Evolutionary conservation across 352 stramenopile genomes (phyloP).

Genomic region (Halophytophthora batemanensis): DNA sequence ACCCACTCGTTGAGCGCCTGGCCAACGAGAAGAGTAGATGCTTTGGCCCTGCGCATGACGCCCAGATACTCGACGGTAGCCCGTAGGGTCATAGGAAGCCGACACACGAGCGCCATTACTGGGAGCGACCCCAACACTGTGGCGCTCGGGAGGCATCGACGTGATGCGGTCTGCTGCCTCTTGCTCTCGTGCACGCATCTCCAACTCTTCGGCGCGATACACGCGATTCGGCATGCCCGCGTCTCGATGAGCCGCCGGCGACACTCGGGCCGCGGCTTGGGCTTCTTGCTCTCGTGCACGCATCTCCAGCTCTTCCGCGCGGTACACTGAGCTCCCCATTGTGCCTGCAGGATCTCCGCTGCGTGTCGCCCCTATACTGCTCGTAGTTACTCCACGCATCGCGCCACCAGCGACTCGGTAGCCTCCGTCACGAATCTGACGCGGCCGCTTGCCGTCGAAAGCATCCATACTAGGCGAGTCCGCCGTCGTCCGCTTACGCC

Average conservation of each 20-base stretch:
- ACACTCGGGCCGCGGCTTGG: slow-evolving; percentile 1
- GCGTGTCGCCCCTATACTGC: background rate
- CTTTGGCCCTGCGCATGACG: slow-evolving; percentile 18
- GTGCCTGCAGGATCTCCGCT: slow-evolving; percentile 1
- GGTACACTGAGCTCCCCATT: slow-evolving; percentile 4
- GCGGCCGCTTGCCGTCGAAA: slow-evolving; percentile 26
- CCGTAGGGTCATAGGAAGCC: slow-evolving; percentile 16
- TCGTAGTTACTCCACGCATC: no score
- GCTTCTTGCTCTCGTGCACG: slow-evolving; percentile 15
- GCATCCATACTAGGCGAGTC: slow-evolving; percentile 20
- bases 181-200: background rate
- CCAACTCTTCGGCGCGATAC: slow-evolving; percentile 5
- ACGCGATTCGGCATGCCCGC: background rate
- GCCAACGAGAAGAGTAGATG: slow-evolving; percentile 25
- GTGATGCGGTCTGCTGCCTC: slow-evolving; percentile 17
- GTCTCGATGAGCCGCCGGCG: no score
- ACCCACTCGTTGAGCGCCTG: slow-evolving; percentile 5
- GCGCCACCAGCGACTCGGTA: slow-evolving; percentile 6
- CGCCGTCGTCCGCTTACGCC: slow-evolving; percentile 24
- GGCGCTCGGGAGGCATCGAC: slow-evolving; percentile 12
- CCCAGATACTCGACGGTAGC: slow-evolving; percentile 14
- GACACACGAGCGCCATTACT: slow-evolving; percentile 20
- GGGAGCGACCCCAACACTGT: slow-evolving; percentile 7
- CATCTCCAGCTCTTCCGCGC: slow-evolving; percentile 11
- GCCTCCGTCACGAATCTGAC: slow-evolving; percentile 21